Percentiles rank a stretch among this genome's conserved stretches.
These are phyloP conservation scores for Cordyceps cateniannulata DNA, from an alignment of 2,329 filamentous ascomycete species.

Conservation along the genomic window DNA sequence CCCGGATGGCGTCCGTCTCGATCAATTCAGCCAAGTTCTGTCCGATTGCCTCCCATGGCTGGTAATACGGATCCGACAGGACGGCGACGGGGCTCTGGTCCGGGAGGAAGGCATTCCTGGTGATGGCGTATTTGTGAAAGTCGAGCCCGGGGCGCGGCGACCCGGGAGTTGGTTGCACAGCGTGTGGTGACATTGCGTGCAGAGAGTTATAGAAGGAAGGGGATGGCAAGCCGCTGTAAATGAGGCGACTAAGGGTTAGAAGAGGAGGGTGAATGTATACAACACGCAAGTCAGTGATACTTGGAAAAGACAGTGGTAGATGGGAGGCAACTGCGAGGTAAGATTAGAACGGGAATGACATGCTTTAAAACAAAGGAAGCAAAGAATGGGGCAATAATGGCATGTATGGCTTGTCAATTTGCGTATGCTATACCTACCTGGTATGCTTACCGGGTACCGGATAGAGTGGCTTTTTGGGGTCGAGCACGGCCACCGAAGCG, in stretches of 20 bases:
- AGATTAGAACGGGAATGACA: neutral
- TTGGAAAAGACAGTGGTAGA: neutral
- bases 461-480: neutral
- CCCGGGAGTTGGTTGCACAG: constrained; percentile 21
- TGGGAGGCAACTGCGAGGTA: neutral
- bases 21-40: constrained; percentile 62
- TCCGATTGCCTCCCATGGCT: constrained; percentile 69
- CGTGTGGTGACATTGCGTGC: constrained; percentile 36
- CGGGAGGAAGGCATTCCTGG: constrained; percentile 70
- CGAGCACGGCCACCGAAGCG: neutral
- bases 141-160: constrained; percentile 20
- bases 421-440: too few species aligned
- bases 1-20: constrained; percentile 55
- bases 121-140: constrained; percentile 31
- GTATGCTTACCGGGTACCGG: neutral
- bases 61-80: constrained; percentile 67
- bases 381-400: constrained; percentile 1
- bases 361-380: neutral
- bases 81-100: constrained; percentile 56
- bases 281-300: neutral
- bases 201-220: neutral
- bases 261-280: neutral
- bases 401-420: neutral
- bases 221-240: neutral
- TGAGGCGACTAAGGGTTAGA: neutral